phyloP scores from a whole-genome alignment of 169 alveolate genomes.

The Plasmodium inui region DNA sequence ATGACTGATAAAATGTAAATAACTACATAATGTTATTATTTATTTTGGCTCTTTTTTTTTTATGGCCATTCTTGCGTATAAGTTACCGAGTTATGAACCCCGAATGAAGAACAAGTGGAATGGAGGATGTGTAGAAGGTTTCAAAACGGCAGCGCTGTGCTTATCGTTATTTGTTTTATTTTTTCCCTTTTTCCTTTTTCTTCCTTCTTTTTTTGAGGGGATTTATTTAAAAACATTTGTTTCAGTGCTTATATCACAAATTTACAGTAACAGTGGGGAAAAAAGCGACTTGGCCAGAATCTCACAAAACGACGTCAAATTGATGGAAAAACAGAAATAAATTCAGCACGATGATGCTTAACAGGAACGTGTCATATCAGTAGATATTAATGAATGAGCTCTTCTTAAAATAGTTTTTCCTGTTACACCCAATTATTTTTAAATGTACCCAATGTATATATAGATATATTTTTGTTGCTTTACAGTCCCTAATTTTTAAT shows the following conservation, averaged over 20 bases:
- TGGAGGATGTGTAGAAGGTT: background rate
- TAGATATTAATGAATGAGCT: background rate
- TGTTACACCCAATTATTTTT: background rate
- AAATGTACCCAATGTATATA: background rate
- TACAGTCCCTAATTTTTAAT: background rate
- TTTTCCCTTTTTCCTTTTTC: background rate
- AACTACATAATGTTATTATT: background rate
- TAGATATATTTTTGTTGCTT: background rate
- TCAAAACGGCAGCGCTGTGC: background rate
- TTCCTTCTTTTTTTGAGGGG: background rate
- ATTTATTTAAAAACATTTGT: background rate
- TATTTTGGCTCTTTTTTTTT: background rate
- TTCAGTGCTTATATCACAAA: background rate
- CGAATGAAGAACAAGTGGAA: background rate
- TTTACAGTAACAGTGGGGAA: background rate
- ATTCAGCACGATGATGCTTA: background rate
- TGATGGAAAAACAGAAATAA: background rate
- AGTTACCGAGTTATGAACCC: background rate
- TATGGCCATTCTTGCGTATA: background rate
- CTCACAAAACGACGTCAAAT: background rate
- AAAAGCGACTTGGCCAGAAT: background rate
- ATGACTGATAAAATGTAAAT: conserved; percentile 6
- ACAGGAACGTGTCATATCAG: background rate
- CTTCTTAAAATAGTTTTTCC: background rate
- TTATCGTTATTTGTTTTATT: background rate